Evolutionary conservation across 2,329 filamentous ascomycete species (phyloP), one percentile per base, ranked within the genome.

Genomic region (Cladophialophora carrionii): DNA sequence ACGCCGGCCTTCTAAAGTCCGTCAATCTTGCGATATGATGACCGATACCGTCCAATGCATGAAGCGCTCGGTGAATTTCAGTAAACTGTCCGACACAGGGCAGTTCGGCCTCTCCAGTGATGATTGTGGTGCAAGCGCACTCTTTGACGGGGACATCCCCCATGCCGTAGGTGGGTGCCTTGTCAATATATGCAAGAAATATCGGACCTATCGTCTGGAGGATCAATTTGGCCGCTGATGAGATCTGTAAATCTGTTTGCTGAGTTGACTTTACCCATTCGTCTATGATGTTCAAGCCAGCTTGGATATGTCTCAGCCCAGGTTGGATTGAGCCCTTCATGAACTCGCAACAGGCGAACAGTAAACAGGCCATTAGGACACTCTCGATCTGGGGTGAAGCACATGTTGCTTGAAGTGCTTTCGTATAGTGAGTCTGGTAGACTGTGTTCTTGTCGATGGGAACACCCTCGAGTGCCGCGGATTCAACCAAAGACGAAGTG

Each of bases 301-400:
- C 57, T 22, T 59, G 43, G 32, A 68, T 64, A 49, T 68, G 66
- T 20, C 37, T 55, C n/a, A 68, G 48, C 26, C 62, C 66, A 31
- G 8, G 37, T 4, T 17, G 48, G 24, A 61, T 32, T 43, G 62
- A 59, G 20, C 66, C 66, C 24, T 62, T 58, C 60, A 65, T 63
- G 56, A 68, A 65, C 14, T 68, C 66, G 49, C 66, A 68, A 29
- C 66, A 68, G 56, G 66, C 62, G 53, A 69, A 69, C 12, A 69
- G 48, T 29, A 69, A 53, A 48, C 67, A 69, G 10, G 67, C 67
- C 57, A 65, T 52, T 34, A 69, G 49, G 14, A 69, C 64, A 29
- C 41, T 62, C 43, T 69, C 67, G 10, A 62, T 57, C 37, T 62
- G 64, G n/a, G 67, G 67, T 61, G 61, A 62, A 14, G 58, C 49